Conservation (phyloP, 1,284 basidiomycete species). For the Cronartium ribicola region DNA sequence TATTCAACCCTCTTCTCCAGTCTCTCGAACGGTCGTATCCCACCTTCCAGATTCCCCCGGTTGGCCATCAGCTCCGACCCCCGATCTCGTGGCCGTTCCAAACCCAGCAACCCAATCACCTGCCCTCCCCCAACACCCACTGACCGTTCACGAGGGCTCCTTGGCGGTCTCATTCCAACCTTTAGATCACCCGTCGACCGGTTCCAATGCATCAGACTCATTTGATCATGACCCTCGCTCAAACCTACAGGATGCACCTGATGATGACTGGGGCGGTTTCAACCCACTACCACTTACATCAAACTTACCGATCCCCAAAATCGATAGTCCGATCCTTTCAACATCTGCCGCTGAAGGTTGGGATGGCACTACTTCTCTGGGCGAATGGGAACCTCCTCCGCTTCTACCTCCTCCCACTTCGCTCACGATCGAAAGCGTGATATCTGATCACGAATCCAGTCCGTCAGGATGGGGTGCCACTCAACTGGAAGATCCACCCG, state of each 20-base stretch:
- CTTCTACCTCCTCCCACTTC: slow-evolving; percentile 1
- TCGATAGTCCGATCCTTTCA: background rate
- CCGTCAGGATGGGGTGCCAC: slow-evolving; percentile 4
- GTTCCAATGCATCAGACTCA: background rate
- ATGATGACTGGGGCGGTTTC: slow-evolving; percentile 17
- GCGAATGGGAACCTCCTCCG: slow-evolving; percentile 17
- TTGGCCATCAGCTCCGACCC: slow-evolving; percentile 14
- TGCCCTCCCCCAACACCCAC: background rate
- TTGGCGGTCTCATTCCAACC: background rate
- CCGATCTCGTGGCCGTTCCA: slow-evolving; percentile 5
- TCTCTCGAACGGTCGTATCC: background rate
- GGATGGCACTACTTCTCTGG: slow-evolving; percentile 28
- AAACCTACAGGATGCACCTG: slow-evolving; percentile 1
- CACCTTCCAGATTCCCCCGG: slow-evolving; percentile 3
- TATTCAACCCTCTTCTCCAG: background rate
- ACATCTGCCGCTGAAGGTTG: slow-evolving; percentile 11
- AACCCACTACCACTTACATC: slow-evolving; percentile 8
- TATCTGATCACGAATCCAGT: background rate
- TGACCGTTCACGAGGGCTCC: background rate
- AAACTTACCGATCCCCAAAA: slow-evolving; percentile 14
- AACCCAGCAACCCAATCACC: background rate
- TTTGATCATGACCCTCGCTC: background rate
- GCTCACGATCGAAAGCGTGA: background rate
- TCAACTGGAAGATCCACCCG: background rate
- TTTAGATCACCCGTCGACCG: slow-evolving; percentile 7